Evolutionary conservation across 106 monocot genomes (phyloP).

Genomic region (Platanthera guangdongensis): DNA sequence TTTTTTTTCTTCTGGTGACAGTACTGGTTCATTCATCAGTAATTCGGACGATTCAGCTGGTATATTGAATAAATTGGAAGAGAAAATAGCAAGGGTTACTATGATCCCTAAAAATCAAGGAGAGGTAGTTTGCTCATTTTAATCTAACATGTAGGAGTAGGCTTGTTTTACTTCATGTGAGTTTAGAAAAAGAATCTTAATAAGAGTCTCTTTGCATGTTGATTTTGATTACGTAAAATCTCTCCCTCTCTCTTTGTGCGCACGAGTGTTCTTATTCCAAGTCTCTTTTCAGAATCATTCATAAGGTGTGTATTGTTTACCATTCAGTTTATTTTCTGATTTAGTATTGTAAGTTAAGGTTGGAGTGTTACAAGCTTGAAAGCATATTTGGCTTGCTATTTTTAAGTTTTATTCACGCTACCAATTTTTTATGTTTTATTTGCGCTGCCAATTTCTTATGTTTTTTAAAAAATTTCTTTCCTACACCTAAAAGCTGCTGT

Average conservation of each 20-base stretch:
- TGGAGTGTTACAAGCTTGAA: background rate
- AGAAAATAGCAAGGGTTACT: slow-evolving; percentile 59
- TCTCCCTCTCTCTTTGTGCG: background rate
- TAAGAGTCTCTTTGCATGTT: background rate
- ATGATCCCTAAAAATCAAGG: slow-evolving; percentile 61
- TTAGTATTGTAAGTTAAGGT: background rate
- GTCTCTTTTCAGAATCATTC: background rate
- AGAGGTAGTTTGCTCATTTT: slow-evolving; percentile 34
- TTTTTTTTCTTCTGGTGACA: slow-evolving; percentile 14
- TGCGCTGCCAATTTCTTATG: background rate
- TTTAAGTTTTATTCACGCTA: background rate
- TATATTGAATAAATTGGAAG: slow-evolving; percentile 31
- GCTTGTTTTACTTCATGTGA: background rate
- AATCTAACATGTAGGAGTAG: background rate
- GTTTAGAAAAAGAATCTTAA: background rate
- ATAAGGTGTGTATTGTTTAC: background rate
- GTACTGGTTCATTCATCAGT: slow-evolving; percentile 64
- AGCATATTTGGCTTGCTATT: background rate
- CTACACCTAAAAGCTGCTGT: background rate
- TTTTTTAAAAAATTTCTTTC: background rate
- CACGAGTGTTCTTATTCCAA: background rate
- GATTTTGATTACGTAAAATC: background rate
- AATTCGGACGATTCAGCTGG: slow-evolving; percentile 40
- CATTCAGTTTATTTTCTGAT: background rate
- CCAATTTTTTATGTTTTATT: background rate